Conservation (phyloP, 805 yeast genomes). For the Isabelozyma rhagii region DNA sequence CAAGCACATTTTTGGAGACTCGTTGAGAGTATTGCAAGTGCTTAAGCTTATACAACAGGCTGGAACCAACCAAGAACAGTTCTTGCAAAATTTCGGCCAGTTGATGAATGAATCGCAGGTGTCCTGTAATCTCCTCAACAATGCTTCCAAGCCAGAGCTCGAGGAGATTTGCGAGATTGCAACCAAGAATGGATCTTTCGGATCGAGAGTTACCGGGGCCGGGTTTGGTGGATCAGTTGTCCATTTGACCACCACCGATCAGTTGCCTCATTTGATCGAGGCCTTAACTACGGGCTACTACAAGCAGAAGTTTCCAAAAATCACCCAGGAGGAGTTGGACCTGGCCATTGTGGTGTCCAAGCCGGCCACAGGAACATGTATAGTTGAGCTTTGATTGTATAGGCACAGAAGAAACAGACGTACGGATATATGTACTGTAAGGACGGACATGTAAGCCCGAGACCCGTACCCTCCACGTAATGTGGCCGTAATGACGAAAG, state of each 20-base stretch:
- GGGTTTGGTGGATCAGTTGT: constrained; percentile 78
- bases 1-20: constrained; percentile 61
- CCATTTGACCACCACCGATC: constrained; percentile 52
- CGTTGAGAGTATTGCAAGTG: constrained; percentile 54
- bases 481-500: too few species aligned
- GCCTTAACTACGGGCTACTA: constrained; percentile 54
- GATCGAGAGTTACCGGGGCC: constrained; percentile 75
- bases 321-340: constrained; percentile 42
- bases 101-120: constrained; percentile 60
- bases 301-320: constrained; percentile 43
- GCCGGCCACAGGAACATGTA: constrained; percentile 54
- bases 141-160: constrained; percentile 56
- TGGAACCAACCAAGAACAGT: constrained; percentile 15
- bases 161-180: constrained; percentile 56
- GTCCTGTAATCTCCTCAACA: constrained; percentile 46
- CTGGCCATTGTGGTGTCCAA: constrained; percentile 54
- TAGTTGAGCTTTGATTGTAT: constrained; percentile 7
- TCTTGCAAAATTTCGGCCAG: constrained; percentile 45
- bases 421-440: too few species aligned
- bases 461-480: too few species aligned
- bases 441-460: too few species aligned
- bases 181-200: constrained; percentile 51
- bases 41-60: constrained; percentile 34
- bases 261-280: constrained; percentile 29
- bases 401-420: too few species aligned